phyloP scores from a whole-genome alignment of 2,329 filamentous ascomycete genomes.

The Gremmenia infestans region DNA sequence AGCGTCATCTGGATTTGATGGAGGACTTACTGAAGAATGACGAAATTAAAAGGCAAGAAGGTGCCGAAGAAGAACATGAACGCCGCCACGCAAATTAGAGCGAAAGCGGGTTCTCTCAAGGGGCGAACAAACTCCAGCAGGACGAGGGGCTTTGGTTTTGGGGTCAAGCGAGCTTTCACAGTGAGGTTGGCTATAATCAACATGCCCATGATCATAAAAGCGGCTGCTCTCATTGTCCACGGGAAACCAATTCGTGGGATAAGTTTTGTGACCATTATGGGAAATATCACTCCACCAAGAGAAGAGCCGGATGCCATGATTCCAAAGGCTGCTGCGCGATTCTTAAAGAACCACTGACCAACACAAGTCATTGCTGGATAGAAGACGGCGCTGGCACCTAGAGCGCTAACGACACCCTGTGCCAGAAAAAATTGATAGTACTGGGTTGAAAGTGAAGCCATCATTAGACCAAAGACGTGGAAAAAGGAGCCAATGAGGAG shows the following conservation, averaged over 20 bases:
- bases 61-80: conserved; percentile 47
- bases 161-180: conserved; percentile 45
- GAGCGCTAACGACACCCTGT: conserved; percentile 42
- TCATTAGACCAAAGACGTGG: conserved; percentile 59
- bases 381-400: conserved; percentile 43
- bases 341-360: conserved; percentile 45
- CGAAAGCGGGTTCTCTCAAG: conserved; percentile 35
- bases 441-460: conserved; percentile 51
- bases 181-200: conserved; percentile 48
- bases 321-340: conserved; percentile 43
- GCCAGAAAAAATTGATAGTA: conserved; percentile 50
- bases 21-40: conserved; percentile 29
- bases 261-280: conserved; percentile 54
- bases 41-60: conserved; percentile 50
- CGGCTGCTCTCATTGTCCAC: conserved; percentile 53
- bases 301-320: conserved; percentile 45
- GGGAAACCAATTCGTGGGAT: conserved; percentile 48
- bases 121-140: conserved; percentile 34
- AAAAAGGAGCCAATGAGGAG: conserved; percentile 47
- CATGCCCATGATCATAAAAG: conserved; percentile 52
- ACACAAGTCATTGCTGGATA: conserved; percentile 38
- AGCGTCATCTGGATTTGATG: background rate
- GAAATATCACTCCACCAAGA: conserved; percentile 52
- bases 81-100: conserved; percentile 34
- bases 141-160: conserved; percentile 31